Percentiles rank a stretch among this genome's conserved stretches.
Evolutionary conservation across 2,329 filamentous ascomycete genomes (phyloP).

Genomic region (Pseudogymnoascus sp.): DNA sequence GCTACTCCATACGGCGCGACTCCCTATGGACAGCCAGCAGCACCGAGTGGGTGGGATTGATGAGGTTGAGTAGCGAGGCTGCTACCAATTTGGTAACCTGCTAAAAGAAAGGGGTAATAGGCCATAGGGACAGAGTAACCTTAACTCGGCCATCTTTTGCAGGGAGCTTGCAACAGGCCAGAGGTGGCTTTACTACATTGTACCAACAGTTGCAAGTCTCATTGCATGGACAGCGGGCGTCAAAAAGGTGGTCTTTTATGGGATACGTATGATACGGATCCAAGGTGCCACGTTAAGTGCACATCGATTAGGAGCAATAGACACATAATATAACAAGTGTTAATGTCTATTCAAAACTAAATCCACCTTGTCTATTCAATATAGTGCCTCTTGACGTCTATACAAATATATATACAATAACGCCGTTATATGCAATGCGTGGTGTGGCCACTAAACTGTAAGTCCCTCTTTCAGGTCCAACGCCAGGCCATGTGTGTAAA

Average conservation of each 20-base stretch:
- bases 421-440: neutral
- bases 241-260: constrained; percentile 6
- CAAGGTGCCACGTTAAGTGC: neutral
- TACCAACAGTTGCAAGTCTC: neutral
- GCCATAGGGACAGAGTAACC: neutral
- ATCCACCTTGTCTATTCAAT: neutral
- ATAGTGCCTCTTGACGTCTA: neutral
- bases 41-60: constrained; percentile 23
- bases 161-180: neutral
- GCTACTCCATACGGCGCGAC: constrained; percentile 54
- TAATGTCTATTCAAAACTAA: neutral
- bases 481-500: neutral
- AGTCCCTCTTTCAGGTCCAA: neutral
- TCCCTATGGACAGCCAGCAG: constrained; percentile 46
- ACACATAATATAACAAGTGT: neutral
- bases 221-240: constrained; percentile 2
- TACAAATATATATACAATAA: neutral
- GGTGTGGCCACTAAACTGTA: constrained; percentile 5
- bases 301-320: neutral
- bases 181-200: neutral
- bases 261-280: neutral
- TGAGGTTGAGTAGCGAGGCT: neutral
- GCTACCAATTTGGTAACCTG: neutral
- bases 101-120: neutral
- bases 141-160: neutral